phyloP scores from a whole-genome alignment of 78 protist species.

The Blattamonas nauphoetae region DNA sequence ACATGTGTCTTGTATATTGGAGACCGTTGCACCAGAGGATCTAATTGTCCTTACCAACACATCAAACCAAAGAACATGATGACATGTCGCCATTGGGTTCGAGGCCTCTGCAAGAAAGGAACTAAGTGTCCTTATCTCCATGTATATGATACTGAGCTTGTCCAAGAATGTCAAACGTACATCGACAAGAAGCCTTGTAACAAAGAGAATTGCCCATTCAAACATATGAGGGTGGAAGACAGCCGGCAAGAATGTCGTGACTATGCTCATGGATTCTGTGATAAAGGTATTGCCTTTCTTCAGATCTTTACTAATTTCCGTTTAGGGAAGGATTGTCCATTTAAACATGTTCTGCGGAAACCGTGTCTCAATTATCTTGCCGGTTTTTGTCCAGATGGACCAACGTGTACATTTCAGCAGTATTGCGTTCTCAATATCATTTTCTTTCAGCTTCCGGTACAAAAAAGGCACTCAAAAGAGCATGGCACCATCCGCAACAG shows the following conservation, averaged over 20 bases:
- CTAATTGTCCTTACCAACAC: too few relatives aligned
- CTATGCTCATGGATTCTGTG: background rate
- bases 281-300: too few relatives aligned
- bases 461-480: too few relatives aligned
- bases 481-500: too few relatives aligned
- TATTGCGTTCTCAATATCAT: too few relatives aligned
- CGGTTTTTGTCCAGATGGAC: constrained; percentile 20
- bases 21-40: too few relatives aligned
- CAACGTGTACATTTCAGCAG: too few relatives aligned
- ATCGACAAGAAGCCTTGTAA: background rate
- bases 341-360: background rate
- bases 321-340: background rate
- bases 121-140: constrained; percentile 7
- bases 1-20: too few relatives aligned
- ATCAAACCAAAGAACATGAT: too few relatives aligned
- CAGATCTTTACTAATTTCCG: too few relatives aligned
- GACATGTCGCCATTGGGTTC: constrained; percentile 8
- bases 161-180: background rate
- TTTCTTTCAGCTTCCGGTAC: too few relatives aligned
- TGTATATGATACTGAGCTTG: background rate
- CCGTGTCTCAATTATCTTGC: constrained; percentile 17
- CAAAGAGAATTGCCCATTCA: background rate
- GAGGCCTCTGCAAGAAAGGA: constrained; percentile 21
- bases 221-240: background rate
- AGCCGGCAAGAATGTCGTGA: constrained; percentile 11